Base-by-base conservation (phyloP, 1,284 basidiomycete species). In the Schizophyllum amplum region DNA sequence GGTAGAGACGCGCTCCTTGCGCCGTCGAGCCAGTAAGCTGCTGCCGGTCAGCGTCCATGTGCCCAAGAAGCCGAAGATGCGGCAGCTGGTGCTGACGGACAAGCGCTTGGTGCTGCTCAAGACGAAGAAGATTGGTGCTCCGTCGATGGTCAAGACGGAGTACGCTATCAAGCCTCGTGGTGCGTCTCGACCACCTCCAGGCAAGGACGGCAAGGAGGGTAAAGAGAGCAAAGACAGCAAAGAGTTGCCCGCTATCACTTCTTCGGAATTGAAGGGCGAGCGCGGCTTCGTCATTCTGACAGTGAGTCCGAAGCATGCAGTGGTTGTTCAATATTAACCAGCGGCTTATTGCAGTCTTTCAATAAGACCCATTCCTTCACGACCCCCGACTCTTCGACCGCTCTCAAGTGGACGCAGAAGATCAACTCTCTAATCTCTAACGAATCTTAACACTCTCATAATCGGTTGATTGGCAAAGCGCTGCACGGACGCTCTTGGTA, bases 11-110 rank as follows among this genome's bases (percentile, higher is more conserved):
- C 76, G 77, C 24, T 75, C 77, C 33, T 71, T 80, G 23, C 77
- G 78, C 54, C 78, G 83, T 5, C 79, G 83, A n/a, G 82, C 83
- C 5, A 84, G 81, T 62, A 75, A 75, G 47, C 67, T 61, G 13
- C 54, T 86, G n/a, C 67, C 84, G 9, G 79, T 83, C 1, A 74
- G 84, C 9, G 74, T 76, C 13, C 79, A 80, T 0, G 65, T 79
- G 2, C 73, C 77, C 24, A 73, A 75, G 60, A 78, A 77, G 63
- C 69, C 78, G 9, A 84, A 84, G 65, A 71, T 73, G 21, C 72
- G 84, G 23, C 77, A 82, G 58, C 66, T 87, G 6, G 69, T 86
- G 26, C 69, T 87, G 49, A 87, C 85, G n/a, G 78, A 73, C 20
- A 71, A 73, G 25, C 74, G 84, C 47, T 64, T 87, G 6, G 54